These are phyloP conservation scores for Claviceps arundinis DNA, from an alignment of 2,329 filamentous ascomycete genomes.

Conservation along the genomic window DNA sequence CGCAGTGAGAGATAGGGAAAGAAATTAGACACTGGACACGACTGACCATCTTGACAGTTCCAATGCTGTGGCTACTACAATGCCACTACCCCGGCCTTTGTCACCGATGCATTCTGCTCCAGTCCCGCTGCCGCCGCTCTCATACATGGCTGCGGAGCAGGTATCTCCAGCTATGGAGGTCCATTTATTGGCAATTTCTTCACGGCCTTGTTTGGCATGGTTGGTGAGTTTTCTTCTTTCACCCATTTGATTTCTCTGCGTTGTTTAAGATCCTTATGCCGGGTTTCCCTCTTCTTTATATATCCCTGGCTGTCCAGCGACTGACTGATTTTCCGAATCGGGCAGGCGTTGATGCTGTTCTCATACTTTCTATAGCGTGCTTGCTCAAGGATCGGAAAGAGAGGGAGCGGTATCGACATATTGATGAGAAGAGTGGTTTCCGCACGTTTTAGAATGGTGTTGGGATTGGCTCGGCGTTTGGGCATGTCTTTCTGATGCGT, in stretches of 20 bases:
- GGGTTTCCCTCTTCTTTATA: neutral
- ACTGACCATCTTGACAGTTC: slow-evolving; percentile 36
- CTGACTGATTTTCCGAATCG: no score
- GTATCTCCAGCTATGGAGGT: slow-evolving; percentile 57
- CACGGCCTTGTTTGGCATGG: slow-evolving; percentile 67
- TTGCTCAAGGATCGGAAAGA: slow-evolving; percentile 72
- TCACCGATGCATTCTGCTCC: slow-evolving; percentile 53
- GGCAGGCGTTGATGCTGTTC: slow-evolving; percentile 44
- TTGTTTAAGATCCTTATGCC: neutral
- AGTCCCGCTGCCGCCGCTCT: slow-evolving; percentile 58
- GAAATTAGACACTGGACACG: no score
- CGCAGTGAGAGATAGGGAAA: no score
- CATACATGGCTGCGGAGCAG: slow-evolving; percentile 53
- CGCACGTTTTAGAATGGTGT: slow-evolving; percentile 26
- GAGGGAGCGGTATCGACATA: slow-evolving; percentile 62
- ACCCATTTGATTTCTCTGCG: no score
- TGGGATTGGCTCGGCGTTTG: no score
- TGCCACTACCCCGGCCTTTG: slow-evolving; percentile 56
- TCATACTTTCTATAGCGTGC: slow-evolving; percentile 60
- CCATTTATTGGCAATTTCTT: slow-evolving; percentile 63
- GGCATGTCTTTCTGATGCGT: no score
- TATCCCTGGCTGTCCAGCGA: no score
- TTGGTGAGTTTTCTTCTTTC: slow-evolving; percentile 33
- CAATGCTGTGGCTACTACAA: slow-evolving; percentile 71
- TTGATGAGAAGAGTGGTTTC: slow-evolving; percentile 63